Conservation (phyloP, 306 rosid genomes). For the Dalbergia oliveri region DNA sequence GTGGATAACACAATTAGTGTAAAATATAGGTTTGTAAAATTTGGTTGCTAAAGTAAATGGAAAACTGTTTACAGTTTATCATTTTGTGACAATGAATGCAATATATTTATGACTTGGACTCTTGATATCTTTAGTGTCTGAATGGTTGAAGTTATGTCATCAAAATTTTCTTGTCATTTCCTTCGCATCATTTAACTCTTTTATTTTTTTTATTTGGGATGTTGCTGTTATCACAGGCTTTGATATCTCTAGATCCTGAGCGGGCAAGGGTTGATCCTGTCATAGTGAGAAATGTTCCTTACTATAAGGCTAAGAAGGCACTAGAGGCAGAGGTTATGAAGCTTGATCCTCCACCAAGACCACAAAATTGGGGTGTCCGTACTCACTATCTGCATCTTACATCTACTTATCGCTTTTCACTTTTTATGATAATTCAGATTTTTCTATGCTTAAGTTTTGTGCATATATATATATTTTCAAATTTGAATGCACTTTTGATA, state of each 20-base stretch:
- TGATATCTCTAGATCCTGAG: conserved; percentile 87
- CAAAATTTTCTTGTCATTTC: neutral
- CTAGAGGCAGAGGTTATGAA: conserved; percentile 86
- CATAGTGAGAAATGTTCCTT: conserved; percentile 82
- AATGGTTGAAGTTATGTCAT: conserved; percentile 23
- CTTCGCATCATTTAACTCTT: conserved; percentile 28
- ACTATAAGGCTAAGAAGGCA: conserved; percentile 86
- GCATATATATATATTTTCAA: conserved; percentile 30
- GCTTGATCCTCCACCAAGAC: conserved; percentile 93
- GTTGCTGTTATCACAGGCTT: conserved; percentile 62
- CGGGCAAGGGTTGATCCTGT: conserved; percentile 94
- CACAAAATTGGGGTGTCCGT: conserved; percentile 92
- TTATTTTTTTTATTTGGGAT: conserved; percentile 25
- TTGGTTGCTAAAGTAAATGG: conserved; percentile 18
- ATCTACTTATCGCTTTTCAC: conserved; percentile 31
- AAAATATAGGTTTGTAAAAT: conserved; percentile 17
- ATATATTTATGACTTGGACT: conserved; percentile 14
- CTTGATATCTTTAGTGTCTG: conserved; percentile 16
- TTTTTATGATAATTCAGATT: conserved; percentile 14
- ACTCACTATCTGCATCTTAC: conserved; percentile 36
- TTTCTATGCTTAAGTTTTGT: conserved; percentile 28
- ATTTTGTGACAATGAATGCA: conserved; percentile 2
- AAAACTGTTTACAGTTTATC: neutral
- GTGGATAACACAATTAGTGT: conserved; percentile 2
- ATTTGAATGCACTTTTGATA: conserved; percentile 18